Evolutionary conservation across 192 early-diverging fungal species (phyloP).

Genomic region (Coemansia sp.): DNA sequence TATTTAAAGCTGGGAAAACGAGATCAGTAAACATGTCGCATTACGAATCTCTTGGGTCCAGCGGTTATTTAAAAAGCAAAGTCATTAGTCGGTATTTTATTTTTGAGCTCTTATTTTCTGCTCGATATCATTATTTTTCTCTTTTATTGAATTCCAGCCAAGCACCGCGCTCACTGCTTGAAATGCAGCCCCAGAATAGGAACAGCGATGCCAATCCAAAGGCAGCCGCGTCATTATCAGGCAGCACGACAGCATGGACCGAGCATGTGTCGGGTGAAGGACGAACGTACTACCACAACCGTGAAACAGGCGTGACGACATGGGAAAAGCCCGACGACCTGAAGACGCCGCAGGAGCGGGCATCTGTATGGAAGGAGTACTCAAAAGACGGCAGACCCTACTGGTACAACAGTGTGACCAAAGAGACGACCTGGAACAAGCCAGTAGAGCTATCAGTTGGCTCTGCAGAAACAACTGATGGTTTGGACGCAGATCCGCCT

Average conservation of each 20-base stretch:
- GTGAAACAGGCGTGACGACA: slow-evolving; percentile 66
- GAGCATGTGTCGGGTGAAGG: slow-evolving; percentile 79
- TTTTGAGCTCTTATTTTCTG: no score
- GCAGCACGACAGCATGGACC: slow-evolving; percentile 57
- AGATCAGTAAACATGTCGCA: no score
- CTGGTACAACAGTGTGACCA: slow-evolving; percentile 75
- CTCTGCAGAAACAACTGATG: not conserved
- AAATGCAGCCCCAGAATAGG: not conserved
- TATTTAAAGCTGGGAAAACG: no score
- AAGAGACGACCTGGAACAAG: slow-evolving; percentile 83
- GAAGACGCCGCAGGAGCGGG: slow-evolving; percentile 68
- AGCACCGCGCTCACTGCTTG: no score
- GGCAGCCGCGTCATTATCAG: not conserved
- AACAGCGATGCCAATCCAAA: not conserved
- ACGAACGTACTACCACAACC: slow-evolving; percentile 83
- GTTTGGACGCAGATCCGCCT: not conserved
- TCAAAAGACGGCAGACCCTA: slow-evolving; percentile 77
- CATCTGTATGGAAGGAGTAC: slow-evolving; percentile 83
- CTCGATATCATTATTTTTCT: not conserved
- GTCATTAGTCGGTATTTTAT: no score
- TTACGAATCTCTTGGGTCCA: no score
- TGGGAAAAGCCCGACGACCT: slow-evolving; percentile 97
- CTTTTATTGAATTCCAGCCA: no score
- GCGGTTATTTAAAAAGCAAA: no score
- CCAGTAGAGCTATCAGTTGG: slow-evolving; percentile 64